A percentile compares a stretch with the other conserved stretches of the same genome.
These are phyloP conservation scores for Cornus florida DNA, from an alignment of 148 eudicot species.

Conservation along the genomic window DNA sequence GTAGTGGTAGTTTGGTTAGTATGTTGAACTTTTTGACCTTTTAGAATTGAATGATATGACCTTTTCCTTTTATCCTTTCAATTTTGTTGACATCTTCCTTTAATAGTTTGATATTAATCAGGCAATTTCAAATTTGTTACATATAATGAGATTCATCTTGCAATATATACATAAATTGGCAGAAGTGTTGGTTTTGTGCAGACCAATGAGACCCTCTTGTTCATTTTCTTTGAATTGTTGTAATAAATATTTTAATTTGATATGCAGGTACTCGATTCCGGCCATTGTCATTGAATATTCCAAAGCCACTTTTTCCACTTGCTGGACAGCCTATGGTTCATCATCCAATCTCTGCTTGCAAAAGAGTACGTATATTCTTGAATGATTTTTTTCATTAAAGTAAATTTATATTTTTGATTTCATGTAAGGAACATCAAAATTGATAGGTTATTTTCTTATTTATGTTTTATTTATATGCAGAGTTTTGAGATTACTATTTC, in stretches of 20 bases:
- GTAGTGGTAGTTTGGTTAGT: neutral
- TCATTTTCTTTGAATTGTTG: neutral
- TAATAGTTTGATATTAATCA: neutral
- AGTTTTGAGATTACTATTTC: neutral
- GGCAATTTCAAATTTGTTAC: neutral
- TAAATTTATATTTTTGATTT: neutral
- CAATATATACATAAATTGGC: neutral
- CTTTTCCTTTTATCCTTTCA: neutral
- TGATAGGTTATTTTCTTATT: neutral
- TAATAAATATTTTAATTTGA: neutral
- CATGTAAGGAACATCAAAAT: neutral
- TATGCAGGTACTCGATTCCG: constrained; percentile 81
- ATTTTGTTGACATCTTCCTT: neutral
- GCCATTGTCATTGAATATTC: constrained; percentile 79
- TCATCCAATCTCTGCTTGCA: constrained; percentile 95
- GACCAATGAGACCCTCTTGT: neutral
- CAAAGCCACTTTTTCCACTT: constrained; percentile 92
- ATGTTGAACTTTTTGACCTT: neutral
- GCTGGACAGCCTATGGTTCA: constrained; percentile 98
- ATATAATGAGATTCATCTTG: neutral
- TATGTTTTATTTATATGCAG: neutral
- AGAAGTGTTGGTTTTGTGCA: neutral
- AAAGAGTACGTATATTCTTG: constrained; percentile 49
- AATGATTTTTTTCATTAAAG: neutral
- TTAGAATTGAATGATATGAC: constrained; percentile 7